Evolutionary conservation across 768 basidiomycete genomes (phyloP), one percentile per base, ranked within the genome.

Genomic region (Mycena rosella): DNA sequence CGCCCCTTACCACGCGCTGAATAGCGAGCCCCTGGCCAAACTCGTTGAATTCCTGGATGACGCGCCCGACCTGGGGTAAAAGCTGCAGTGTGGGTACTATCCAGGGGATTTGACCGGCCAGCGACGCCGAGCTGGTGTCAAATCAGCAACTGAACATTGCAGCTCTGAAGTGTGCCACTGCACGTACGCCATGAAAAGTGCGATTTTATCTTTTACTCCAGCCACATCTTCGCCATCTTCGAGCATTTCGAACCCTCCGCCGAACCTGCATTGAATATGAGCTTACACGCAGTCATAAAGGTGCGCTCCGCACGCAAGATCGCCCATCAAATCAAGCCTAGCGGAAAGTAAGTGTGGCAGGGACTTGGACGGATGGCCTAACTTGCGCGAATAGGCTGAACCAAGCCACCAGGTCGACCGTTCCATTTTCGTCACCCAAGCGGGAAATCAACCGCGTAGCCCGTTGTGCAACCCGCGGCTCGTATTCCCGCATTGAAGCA

Each of bases 401-500:
- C 80, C 81, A 83, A 40, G 71, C 26, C 0, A 76, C 72, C 26
- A 84, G 56, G 49, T 83, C 73, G 4, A 79, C 69, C 18, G 76
- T 53, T 9, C 74, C 75, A 38, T 73, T 53, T 63, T 80, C 71
- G 11, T 76, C 20, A 0, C 72, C 75, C 24, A 87, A 68, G 2
- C 71, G 56, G 0, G 81, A 80, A 11, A 84, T 76, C 0, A 88
- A 76, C 67, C 87, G 84, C 2, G 65, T 54, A 0, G 77, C 79
- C 10, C 85, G 73, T 27, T 74, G 74, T 1, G 72, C 74, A 22
- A 87, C 68, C 5, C 83, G 69, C 0, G 71, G 69, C 59, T 86
- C 82, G 62, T 87, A 88, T 5, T 81, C 83, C 62, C 83, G 83
- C 24, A 89, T 57, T 1, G 86, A 79, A 5, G 74, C 65, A 17